Percentiles rank a stretch among this genome's conserved stretches.
Conservation (phyloP, 331 rosid genomes). For the Phaseolus coccineus region DNA sequence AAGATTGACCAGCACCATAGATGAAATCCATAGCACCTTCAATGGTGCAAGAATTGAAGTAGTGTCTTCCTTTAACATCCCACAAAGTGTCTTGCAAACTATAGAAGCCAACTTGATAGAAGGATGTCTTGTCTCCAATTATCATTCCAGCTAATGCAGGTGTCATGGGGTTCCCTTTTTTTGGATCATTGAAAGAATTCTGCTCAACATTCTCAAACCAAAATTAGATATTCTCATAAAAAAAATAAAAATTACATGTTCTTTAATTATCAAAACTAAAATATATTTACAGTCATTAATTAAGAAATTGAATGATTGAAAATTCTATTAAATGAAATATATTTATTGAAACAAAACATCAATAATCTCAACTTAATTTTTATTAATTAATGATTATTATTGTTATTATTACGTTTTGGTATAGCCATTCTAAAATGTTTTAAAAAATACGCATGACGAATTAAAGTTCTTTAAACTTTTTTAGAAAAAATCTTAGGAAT, state of each 20-base stretch:
- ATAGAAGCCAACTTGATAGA: conserved; percentile 62
- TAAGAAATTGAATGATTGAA: too few relatives aligned
- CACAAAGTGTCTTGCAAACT: conserved; percentile 91
- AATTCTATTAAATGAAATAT: too few relatives aligned
- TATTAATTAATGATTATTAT: too few relatives aligned
- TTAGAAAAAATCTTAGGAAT: too few relatives aligned
- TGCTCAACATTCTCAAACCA: neutral
- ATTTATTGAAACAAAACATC: too few relatives aligned
- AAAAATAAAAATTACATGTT: too few relatives aligned
- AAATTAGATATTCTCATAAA: neutral
- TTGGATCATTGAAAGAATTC: conserved; percentile 72
- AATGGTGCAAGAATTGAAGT: conserved; percentile 65
- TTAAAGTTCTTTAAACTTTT: neutral
- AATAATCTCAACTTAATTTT: too few relatives aligned
- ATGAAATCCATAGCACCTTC: conserved; percentile 90
- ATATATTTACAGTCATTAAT: too few relatives aligned
- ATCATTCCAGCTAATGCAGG: conserved; percentile 80
- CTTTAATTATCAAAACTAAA: too few relatives aligned
- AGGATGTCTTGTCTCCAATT: conserved; percentile 59
- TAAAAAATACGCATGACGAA: neutral
- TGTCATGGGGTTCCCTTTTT: neutral
- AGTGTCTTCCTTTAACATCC: conserved; percentile 79
- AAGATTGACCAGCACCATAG: conserved; percentile 77
- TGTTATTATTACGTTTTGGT: too few relatives aligned
- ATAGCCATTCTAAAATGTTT: too few relatives aligned